phyloP scores from a whole-genome alignment of 306 rosid species.

The Herpetospermum pedunculosum region DNA sequence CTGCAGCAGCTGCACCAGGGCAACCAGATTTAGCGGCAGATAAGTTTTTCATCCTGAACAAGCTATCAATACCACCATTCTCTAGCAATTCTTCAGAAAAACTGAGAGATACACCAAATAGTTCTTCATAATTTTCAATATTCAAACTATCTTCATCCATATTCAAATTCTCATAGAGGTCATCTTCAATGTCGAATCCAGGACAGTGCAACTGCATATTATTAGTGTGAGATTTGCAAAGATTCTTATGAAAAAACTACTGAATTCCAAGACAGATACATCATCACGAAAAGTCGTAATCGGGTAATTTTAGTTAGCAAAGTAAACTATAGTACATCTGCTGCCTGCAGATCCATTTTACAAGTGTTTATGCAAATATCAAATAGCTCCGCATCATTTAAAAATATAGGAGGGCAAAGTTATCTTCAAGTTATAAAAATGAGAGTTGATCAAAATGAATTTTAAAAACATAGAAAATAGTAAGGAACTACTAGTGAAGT shows the following conservation, averaged over 20 bases:
- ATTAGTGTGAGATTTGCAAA: conserved; percentile 16
- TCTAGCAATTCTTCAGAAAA: conserved; percentile 78
- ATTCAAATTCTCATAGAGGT: conserved; percentile 31
- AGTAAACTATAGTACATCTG: conserved; percentile 11
- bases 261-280: background rate
- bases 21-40: conserved; percentile 53
- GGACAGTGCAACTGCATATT: conserved; percentile 52
- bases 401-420: background rate
- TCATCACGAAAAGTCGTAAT: background rate
- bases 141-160: conserved; percentile 58
- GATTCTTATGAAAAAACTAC: background rate
- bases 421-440: background rate
- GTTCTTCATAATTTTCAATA: conserved; percentile 83
- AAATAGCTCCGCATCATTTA: background rate
- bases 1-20: conserved; percentile 55
- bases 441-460: background rate
- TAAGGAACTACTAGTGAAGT: background rate
- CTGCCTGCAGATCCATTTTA: background rate
- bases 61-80: conserved; percentile 90
- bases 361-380: background rate
- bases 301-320: background rate
- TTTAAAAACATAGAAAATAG: background rate
- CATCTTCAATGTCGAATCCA: conserved; percentile 11
- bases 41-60: conserved; percentile 51
- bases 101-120: conserved; percentile 67